Conservation (phyloP, 2,329 filamentous ascomycete genomes). For the Hymenotorrendiella dingleyae region DNA sequence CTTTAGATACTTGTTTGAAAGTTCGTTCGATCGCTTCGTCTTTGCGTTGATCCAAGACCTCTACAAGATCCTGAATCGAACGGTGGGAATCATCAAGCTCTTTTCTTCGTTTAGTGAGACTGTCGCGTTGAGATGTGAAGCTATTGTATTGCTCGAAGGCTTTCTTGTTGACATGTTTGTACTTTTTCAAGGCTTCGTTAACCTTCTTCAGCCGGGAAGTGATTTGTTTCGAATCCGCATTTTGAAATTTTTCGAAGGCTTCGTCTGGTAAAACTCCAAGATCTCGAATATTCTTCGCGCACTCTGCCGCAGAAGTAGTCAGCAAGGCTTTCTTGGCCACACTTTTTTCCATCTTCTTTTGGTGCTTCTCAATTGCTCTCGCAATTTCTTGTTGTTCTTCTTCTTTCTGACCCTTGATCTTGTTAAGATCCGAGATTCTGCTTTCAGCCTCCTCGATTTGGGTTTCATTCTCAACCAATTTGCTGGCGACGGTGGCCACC, state of each 20-base stretch:
- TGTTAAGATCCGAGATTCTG: slow-evolving; percentile 33
- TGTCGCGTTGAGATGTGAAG: slow-evolving; percentile 88
- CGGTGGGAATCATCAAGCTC: slow-evolving; percentile 82
- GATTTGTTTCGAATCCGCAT: slow-evolving; percentile 62
- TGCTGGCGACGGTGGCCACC: slow-evolving; percentile 60
- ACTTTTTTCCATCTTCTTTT: slow-evolving; percentile 87
- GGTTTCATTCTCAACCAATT: slow-evolving; percentile 67
- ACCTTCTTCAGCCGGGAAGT: slow-evolving; percentile 70
- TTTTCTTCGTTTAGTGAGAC: slow-evolving; percentile 73
- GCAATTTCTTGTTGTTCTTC: slow-evolving; percentile 70
- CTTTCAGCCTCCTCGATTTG: slow-evolving; percentile 54
- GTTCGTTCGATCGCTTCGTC: slow-evolving; percentile 97
- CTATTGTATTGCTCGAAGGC: slow-evolving; percentile 98
- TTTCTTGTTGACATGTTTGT: slow-evolving; percentile 98
- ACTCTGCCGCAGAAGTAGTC: slow-evolving; percentile 71
- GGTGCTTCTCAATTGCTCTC: slow-evolving; percentile 72
- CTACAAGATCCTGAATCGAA: slow-evolving; percentile 88
- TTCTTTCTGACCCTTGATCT: slow-evolving; percentile 56
- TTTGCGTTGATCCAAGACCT: slow-evolving; percentile 88
- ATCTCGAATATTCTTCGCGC: slow-evolving; percentile 83
- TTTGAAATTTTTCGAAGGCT: slow-evolving; percentile 85
- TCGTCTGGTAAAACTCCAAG: slow-evolving; percentile 91
- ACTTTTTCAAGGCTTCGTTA: slow-evolving; percentile 91
- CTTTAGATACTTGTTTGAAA: slow-evolving; percentile 93
- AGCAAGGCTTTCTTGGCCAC: slow-evolving; percentile 81